These are phyloP conservation scores for Gymnopilus dilepis DNA, from an alignment of 768 basidiomycete genomes.

Conservation along the genomic window DNA sequence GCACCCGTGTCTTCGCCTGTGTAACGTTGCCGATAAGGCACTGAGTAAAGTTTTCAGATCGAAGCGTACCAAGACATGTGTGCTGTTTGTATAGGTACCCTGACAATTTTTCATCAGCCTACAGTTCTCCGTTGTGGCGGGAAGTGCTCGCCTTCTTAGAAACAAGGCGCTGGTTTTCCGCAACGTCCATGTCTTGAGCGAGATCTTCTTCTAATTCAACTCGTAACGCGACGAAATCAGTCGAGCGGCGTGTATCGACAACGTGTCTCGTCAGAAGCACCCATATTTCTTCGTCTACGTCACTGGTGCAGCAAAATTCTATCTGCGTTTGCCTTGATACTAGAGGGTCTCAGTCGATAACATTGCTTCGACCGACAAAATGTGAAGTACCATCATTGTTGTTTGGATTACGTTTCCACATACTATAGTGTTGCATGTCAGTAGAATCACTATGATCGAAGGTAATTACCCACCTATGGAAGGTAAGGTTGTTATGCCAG, in stretches of 20 bases:
- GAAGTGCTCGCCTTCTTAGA: constrained; percentile 43
- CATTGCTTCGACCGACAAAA: background rate
- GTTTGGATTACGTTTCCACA: constrained; percentile 44
- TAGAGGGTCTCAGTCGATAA: constrained; percentile 35
- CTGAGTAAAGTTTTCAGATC: background rate
- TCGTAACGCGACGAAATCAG: constrained; percentile 73
- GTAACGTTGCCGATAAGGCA: background rate
- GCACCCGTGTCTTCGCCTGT: constrained; percentile 44
- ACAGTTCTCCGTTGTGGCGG: background rate
- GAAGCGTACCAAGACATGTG: constrained; percentile 48
- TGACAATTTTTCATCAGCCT: constrained; percentile 20
- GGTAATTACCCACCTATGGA: constrained; percentile 69
- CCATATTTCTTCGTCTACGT: constrained; percentile 66
- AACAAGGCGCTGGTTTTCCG: constrained; percentile 35
- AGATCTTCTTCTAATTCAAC: constrained; percentile 53
- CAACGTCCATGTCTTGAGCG: constrained; percentile 26
- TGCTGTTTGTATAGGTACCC: constrained; percentile 60
- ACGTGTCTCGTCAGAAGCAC: constrained; percentile 82
- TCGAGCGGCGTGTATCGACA: constrained; percentile 55
- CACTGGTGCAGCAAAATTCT: constrained; percentile 35
- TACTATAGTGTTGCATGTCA: constrained; percentile 35
- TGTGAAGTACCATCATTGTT: constrained; percentile 34
- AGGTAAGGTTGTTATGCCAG: constrained; percentile 52
- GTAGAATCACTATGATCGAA: background rate
- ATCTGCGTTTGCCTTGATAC: constrained; percentile 41